Evolutionary conservation across 2,329 filamentous ascomycete species (phyloP).

Genomic region (Akanthomyces muscarius): DNA sequence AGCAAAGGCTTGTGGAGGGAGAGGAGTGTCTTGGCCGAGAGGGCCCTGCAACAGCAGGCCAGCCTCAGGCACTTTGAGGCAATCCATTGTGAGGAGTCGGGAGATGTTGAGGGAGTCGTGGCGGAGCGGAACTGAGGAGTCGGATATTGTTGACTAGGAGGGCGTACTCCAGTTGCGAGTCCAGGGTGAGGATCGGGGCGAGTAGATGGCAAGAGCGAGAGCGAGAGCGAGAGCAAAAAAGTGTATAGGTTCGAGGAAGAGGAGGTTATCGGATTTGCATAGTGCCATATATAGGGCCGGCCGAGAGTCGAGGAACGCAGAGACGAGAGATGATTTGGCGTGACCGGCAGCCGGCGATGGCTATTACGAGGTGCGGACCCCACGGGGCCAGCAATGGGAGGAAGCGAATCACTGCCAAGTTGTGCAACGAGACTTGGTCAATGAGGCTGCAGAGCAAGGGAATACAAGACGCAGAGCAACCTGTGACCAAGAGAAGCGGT

Average conservation of each 20-base stretch:
- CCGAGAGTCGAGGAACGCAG: constrained; percentile 8
- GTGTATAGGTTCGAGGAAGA: neutral
- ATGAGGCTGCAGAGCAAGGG: constrained; percentile 9
- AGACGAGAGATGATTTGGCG: neutral
- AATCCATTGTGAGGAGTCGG: constrained; percentile 40
- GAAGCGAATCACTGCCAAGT: constrained; percentile 13
- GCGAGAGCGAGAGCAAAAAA: neutral
- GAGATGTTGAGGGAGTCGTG: neutral
- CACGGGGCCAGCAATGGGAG: constrained; percentile 18
- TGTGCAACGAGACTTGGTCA: neutral
- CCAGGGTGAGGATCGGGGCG: neutral
- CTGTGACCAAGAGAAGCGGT: neutral
- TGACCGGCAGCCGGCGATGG: constrained; percentile 13
- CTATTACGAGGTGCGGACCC: constrained; percentile 17
- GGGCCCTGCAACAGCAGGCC: constrained; percentile 56
- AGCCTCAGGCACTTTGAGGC: constrained; percentile 52
- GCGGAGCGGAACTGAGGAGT: constrained; percentile 7
- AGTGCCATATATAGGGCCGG: constrained; percentile 8
- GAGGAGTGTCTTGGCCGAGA: constrained; percentile 38
- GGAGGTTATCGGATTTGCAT: neutral
- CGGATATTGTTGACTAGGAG: constrained; percentile 5
- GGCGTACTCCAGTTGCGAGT: neutral
- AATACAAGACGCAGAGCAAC: neutral
- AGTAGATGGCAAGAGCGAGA: neutral
- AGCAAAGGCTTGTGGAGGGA: constrained; percentile 54